A percentile compares a stretch with the other conserved stretches of the same genome.
Conservation (phyloP, 2,329 filamentous ascomycete species). For the Esteya vermicola region DNA sequence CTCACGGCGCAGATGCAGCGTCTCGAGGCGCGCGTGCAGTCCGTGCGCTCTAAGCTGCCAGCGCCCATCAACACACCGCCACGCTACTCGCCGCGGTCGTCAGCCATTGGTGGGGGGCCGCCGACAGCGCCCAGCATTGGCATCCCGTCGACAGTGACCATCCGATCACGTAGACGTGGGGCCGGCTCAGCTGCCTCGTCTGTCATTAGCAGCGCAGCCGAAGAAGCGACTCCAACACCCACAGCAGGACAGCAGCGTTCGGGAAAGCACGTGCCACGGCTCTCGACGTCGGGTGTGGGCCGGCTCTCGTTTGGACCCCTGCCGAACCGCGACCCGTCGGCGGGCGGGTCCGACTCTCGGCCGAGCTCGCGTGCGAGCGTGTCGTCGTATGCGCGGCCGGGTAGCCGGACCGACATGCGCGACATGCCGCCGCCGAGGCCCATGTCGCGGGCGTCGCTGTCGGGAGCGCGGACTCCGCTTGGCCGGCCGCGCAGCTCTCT, state of each 20-base stretch:
- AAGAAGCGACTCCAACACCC: slow-evolving; percentile 30
- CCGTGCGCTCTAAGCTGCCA: slow-evolving; percentile 79
- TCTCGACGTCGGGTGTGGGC: slow-evolving; percentile 48
- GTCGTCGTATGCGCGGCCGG: slow-evolving; percentile 37
- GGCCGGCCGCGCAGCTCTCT: slow-evolving; percentile 60
- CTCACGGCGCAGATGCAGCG: slow-evolving; percentile 96
- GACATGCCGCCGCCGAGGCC: slow-evolving; percentile 42
- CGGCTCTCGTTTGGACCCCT: slow-evolving; percentile 50
- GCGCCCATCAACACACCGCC: slow-evolving; percentile 68
- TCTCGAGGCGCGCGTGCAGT: slow-evolving; percentile 85
- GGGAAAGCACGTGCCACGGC: slow-evolving; percentile 36
- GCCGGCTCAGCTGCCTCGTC: slow-evolving; percentile 40
- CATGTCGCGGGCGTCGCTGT: slow-evolving; percentile 49
- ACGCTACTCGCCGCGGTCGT: slow-evolving; percentile 57
- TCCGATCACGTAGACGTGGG: slow-evolving; percentile 57
- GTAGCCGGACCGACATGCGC: slow-evolving; percentile 29
- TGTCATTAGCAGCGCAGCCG: slow-evolving; percentile 14
- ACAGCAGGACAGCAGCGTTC: background rate
- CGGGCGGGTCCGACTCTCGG: slow-evolving; percentile 31
- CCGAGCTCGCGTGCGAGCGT: slow-evolving; percentile 61
- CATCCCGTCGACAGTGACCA: slow-evolving; percentile 43
- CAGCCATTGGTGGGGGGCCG: slow-evolving; percentile 18
- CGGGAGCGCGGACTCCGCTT: slow-evolving; percentile 48
- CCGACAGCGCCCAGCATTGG: slow-evolving; percentile 6
- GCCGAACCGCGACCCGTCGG: slow-evolving; percentile 36